phyloP scores from a whole-genome alignment of 495 filamentous ascomycete genomes.

The Hypoxylon perforatum region DNA sequence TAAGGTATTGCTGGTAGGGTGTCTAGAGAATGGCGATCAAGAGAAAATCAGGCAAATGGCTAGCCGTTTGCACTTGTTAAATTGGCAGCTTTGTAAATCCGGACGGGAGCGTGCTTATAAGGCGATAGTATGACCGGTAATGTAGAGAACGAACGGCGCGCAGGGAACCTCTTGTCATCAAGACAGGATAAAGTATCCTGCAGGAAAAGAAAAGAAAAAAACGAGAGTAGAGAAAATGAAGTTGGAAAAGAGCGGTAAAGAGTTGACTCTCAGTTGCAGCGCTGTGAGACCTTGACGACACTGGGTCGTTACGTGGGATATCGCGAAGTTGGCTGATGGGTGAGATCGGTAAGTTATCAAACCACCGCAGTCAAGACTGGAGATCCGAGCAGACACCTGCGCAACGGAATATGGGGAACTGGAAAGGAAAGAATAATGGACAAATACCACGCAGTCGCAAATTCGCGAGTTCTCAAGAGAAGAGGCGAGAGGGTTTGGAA shows the following conservation, averaged over 20 bases:
- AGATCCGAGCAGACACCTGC: slow-evolving; percentile 23
- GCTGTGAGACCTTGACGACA: slow-evolving; percentile 36
- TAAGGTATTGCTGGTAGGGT: slow-evolving; percentile 25
- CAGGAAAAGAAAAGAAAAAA: slow-evolving; percentile 24
- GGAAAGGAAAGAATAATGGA: slow-evolving; percentile 19
- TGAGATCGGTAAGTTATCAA: slow-evolving; percentile 29
- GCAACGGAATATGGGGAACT: slow-evolving; percentile 18
- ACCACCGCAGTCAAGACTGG: slow-evolving; percentile 18
- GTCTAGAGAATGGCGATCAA: slow-evolving; percentile 53
- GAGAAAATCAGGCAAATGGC: slow-evolving; percentile 52
- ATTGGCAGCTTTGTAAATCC: not conserved
- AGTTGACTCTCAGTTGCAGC: slow-evolving; percentile 18
- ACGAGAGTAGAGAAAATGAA: slow-evolving; percentile 40
- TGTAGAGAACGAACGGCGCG: slow-evolving; percentile 31
- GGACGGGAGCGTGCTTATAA: slow-evolving; percentile 10
- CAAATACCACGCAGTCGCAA: not conserved
- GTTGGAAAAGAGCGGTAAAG: slow-evolving; percentile 29
- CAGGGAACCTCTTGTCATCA: slow-evolving; percentile 40
- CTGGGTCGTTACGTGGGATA: slow-evolving; percentile 35
- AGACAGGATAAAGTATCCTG: slow-evolving; percentile 38
- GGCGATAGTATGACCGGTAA: slow-evolving; percentile 20
- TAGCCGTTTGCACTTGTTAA: slow-evolving; percentile 15
- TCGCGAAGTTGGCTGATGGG: slow-evolving; percentile 24
- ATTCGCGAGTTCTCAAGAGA: not conserved
- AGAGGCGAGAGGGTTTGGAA: not conserved